Percentiles rank a stretch among this genome's conserved stretches.
phyloP scores from a whole-genome alignment of 169 alveolate genomes.

The Plasmodium blacklocki region DNA sequence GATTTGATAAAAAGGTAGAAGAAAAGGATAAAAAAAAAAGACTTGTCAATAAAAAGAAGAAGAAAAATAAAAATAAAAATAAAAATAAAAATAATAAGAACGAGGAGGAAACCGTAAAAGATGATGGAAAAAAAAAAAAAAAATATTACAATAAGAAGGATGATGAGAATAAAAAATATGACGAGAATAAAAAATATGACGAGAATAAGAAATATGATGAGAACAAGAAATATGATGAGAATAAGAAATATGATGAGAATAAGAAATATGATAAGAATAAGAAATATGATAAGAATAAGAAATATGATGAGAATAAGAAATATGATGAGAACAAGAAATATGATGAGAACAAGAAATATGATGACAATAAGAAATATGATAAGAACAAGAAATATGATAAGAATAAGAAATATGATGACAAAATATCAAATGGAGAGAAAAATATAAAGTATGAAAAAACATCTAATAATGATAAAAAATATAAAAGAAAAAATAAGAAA shows the following conservation, averaged over 20 bases:
- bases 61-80: not conserved
- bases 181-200: not conserved
- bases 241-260: not conserved
- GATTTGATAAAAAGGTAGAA: constrained; percentile 77
- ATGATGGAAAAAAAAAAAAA: not conserved
- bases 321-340: not conserved
- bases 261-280: not conserved
- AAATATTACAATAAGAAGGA: not conserved
- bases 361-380: not conserved
- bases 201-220: not conserved
- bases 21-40: not conserved
- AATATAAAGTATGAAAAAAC: too few relatives aligned
- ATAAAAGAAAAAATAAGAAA: constrained; percentile 16
- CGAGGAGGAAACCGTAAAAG: not conserved
- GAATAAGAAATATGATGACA: too few relatives aligned
- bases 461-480: not conserved
- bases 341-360: too few relatives aligned
- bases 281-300: not conserved
- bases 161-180: not conserved
- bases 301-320: not conserved
- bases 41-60: not conserved
- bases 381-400: not conserved
- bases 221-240: not conserved
- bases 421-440: too few relatives aligned
- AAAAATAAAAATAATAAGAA: not conserved